phyloP scores from a whole-genome alignment of 2,329 filamentous ascomycete genomes.

The Allantophomopsis lycopodina region DNA sequence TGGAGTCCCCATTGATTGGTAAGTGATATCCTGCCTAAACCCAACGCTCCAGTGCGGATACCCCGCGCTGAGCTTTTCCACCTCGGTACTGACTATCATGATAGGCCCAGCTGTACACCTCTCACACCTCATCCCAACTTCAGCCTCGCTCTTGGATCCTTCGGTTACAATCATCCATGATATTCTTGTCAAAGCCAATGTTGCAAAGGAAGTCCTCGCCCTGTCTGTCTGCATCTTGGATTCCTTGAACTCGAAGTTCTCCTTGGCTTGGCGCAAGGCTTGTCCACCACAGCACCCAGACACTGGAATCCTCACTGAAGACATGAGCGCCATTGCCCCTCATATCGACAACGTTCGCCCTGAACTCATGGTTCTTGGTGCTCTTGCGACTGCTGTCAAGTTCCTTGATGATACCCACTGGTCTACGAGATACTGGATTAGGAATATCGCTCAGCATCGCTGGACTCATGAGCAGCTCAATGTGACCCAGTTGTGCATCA shows the following conservation, averaged over 20 bases:
- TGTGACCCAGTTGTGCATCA: conserved; percentile 46
- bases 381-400: conserved; percentile 50
- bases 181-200: conserved; percentile 40
- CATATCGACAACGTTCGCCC: conserved; percentile 49
- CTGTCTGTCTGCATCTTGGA: conserved; percentile 55
- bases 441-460: conserved; percentile 33
- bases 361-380: conserved; percentile 48
- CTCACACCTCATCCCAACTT: conserved; percentile 50
- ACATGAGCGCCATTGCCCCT: conserved; percentile 31
- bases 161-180: conserved; percentile 45
- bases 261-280: conserved; percentile 44
- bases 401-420: conserved; percentile 47
- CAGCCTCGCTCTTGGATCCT: conserved; percentile 43
- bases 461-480: conserved; percentile 52
- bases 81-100: too few relatives aligned
- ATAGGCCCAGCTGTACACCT: conserved; percentile 52
- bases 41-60: not conserved
- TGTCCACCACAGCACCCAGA: conserved; percentile 30
- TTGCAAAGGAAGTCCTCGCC: conserved; percentile 48
- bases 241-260: conserved; percentile 47
- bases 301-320: conserved; percentile 12
- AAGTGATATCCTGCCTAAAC: conserved; percentile 7
- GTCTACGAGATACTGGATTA: conserved; percentile 36
- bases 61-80: too few relatives aligned
- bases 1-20: conserved; percentile 15